phyloP scores from a whole-genome alignment of 768 basidiomycete species.

The Naganishia friedmannii region DNA sequence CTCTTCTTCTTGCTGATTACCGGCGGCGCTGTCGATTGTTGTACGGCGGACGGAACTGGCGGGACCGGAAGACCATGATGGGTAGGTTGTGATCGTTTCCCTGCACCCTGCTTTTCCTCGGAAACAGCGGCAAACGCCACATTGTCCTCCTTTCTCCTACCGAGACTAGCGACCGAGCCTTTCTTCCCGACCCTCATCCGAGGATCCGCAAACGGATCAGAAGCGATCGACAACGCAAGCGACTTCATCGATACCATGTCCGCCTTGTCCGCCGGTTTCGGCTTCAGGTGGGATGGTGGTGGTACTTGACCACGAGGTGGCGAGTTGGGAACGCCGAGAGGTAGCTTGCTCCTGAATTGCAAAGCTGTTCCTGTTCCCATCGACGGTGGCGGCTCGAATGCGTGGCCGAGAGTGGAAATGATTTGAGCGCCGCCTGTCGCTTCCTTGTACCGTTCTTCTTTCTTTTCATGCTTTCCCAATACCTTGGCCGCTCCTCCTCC shows the following conservation, averaged over 20 bases:
- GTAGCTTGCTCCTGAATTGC: background rate
- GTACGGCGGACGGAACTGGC: background rate
- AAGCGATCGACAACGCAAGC: background rate
- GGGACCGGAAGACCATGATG: background rate
- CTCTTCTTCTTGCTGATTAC: constrained; percentile 15
- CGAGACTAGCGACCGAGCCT: background rate
- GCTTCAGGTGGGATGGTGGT: no score
- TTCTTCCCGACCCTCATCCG: background rate
- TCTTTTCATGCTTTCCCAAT: no score
- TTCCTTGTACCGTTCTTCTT: background rate
- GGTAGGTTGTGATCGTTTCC: background rate
- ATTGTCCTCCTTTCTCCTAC: background rate
- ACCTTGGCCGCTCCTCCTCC: no score
- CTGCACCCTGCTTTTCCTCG: no score
- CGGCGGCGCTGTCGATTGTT: background rate
- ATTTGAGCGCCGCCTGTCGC: background rate
- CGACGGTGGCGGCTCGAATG: background rate
- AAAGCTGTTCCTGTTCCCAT: background rate
- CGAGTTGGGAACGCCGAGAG: background rate
- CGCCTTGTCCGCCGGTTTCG: no score
- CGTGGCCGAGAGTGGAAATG: background rate
- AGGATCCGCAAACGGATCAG: background rate
- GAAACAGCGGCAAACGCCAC: no score
- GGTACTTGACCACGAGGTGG: no score
- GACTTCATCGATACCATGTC: background rate